Evolutionary conservation across 2,329 filamentous ascomycete species (phyloP).

Genomic region (Fusarium anthophilum): DNA sequence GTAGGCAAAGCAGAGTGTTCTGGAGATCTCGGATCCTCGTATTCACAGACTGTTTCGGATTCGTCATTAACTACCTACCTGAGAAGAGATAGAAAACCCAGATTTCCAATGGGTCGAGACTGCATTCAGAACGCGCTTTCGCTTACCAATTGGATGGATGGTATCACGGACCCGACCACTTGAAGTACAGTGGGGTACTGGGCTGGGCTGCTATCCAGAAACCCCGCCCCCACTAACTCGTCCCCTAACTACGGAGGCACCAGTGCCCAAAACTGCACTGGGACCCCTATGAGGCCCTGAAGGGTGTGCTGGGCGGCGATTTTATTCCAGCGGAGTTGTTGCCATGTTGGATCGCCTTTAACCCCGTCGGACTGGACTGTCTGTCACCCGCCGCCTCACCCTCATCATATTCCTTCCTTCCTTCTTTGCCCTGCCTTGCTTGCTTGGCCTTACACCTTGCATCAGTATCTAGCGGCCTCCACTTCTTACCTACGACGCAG

Average conservation of each 20-base stretch:
- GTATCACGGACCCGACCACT: neutral
- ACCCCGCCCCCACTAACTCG: constrained; percentile 31
- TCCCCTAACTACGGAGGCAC: neutral
- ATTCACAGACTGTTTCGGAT: neutral
- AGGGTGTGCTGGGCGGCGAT: constrained; percentile 4
- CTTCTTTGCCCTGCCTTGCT: neutral
- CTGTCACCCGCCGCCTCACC: neutral
- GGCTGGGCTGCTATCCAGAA: neutral
- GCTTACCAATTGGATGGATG: constrained; percentile 11
- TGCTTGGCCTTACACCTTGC: constrained; percentile 4
- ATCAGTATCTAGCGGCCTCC: constrained; percentile 23
- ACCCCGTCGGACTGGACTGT: neutral
- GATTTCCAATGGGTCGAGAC: constrained; percentile 11
- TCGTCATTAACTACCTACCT: neutral
- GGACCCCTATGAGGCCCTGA: constrained; percentile 16
- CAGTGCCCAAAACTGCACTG: neutral
- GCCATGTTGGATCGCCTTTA: neutral
- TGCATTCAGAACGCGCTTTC: neutral
- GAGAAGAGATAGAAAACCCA: neutral
- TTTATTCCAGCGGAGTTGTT: constrained; percentile 2
- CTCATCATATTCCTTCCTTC: constrained; percentile 9
- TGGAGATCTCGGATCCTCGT: neutral
- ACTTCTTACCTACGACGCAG: constrained; percentile 24
- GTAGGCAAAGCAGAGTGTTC: neutral
- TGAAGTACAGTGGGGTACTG: constrained; percentile 5